Evolutionary conservation across 345 rosid species (phyloP).

Genomic region (Microcos paniculata): DNA sequence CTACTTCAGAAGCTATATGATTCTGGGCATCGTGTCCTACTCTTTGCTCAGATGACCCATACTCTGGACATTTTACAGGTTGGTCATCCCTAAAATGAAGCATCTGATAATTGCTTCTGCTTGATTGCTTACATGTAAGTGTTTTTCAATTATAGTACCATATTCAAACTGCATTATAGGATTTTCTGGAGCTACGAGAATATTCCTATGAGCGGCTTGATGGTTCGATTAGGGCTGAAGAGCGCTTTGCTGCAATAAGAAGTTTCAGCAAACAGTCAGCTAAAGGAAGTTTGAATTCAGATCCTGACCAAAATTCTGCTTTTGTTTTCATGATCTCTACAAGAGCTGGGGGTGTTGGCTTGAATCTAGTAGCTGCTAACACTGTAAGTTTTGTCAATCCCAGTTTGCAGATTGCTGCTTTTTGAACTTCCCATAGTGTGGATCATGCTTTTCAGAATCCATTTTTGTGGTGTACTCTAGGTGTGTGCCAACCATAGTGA

Average conservation of each 20-base stretch:
- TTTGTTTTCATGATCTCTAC: conserved; percentile 91
- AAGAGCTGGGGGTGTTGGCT: conserved; percentile 96
- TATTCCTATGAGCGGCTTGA: conserved; percentile 95
- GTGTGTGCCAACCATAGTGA: neutral
- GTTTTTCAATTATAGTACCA: neutral
- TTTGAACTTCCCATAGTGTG: neutral
- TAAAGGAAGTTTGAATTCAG: conserved; percentile 24
- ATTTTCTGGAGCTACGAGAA: conserved; percentile 74
- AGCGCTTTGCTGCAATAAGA: conserved; percentile 89
- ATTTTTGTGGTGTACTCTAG: neutral
- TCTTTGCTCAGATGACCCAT: conserved; percentile 90
- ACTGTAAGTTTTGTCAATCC: conserved; percentile 49
- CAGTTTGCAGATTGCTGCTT: neutral
- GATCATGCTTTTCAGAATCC: neutral
- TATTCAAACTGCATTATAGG: conserved; percentile 39
- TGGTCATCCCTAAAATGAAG: conserved; percentile 1
- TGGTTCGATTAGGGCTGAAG: conserved; percentile 94
- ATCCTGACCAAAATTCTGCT: conserved; percentile 39
- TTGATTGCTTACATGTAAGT: neutral
- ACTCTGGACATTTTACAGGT: conserved; percentile 95
- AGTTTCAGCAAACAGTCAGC: conserved; percentile 53
- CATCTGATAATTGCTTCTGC: conserved; percentile 4
- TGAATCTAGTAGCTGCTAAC: conserved; percentile 93
- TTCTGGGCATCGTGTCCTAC: conserved; percentile 80
- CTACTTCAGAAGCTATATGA: conserved; percentile 59